phyloP scores from a whole-genome alignment of 2,329 filamentous ascomycete species.

The Nothomitra cinnamomea region DNA sequence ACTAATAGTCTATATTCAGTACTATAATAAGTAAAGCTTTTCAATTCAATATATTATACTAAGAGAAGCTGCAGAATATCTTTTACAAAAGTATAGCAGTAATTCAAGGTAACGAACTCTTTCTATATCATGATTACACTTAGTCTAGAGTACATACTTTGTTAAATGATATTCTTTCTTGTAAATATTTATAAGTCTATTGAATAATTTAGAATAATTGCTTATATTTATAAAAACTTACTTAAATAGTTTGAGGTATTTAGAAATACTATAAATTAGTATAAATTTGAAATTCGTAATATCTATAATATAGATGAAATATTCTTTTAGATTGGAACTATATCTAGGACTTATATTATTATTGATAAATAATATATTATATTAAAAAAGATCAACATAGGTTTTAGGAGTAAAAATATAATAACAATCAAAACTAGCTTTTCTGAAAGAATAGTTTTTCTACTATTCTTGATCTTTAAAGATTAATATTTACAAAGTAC shows the following conservation, averaged over 20 bases:
- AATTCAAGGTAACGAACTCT: background rate
- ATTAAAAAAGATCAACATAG: too few relatives aligned
- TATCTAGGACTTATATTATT: too few relatives aligned
- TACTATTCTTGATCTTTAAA: background rate
- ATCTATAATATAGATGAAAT: too few relatives aligned
- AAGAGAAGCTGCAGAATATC: background rate
- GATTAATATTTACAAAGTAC: background rate
- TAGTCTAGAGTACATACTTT: background rate
- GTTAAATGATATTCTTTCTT: background rate
- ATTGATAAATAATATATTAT: too few relatives aligned
- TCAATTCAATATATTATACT: background rate
- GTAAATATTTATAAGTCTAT: background rate
- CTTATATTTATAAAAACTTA: background rate
- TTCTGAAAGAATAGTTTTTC: background rate
- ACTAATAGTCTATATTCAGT: background rate
- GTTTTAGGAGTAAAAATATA: too few relatives aligned
- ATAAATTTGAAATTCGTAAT: too few relatives aligned
- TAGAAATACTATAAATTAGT: too few relatives aligned
- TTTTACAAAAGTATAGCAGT: background rate
- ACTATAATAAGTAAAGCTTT: background rate
- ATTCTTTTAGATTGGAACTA: too few relatives aligned
- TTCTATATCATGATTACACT: background rate
- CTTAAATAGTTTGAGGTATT: background rate
- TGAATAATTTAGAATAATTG: background rate
- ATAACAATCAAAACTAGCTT: background rate